Percentiles rank a stretch among this genome's conserved stretches.
Evolutionary conservation across 257 asterid genomes (phyloP).

Genomic region (Paraleonurus japonicus): DNA sequence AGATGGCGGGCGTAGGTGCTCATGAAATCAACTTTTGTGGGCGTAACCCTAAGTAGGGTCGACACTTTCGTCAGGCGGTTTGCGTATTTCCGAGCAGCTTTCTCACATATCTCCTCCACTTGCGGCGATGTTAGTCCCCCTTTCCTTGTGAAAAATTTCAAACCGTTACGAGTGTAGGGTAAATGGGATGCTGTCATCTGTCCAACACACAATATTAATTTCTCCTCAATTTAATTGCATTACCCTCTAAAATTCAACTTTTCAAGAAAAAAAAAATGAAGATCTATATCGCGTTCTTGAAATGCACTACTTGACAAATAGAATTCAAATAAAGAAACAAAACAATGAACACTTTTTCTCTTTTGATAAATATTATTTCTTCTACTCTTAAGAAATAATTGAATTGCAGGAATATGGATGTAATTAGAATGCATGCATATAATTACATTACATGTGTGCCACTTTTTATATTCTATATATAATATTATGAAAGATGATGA

Average conservation of each 20-base stretch:
- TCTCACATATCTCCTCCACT: slow-evolving; percentile 79
- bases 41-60: slow-evolving; percentile 39
- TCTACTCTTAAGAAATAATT: no score
- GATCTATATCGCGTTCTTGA: no score
- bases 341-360: no score
- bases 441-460: no score
- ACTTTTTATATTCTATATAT: no score
- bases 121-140: slow-evolving; percentile 81
- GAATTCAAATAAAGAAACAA: no score
- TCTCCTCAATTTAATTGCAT: not conserved
- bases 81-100: slow-evolving; percentile 71
- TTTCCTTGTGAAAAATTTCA: slow-evolving; percentile 74
- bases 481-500: no score
- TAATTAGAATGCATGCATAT: not conserved
- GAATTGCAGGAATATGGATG: not conserved
- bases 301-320: no score
- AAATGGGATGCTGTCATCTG: slow-evolving; percentile 97
- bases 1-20: slow-evolving; percentile 67
- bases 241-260: not conserved
- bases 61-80: slow-evolving; percentile 68
- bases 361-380: no score
- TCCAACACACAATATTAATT: not conserved
- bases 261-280: no score
- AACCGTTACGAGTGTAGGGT: slow-evolving; percentile 88
- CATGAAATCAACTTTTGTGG: slow-evolving; percentile 70